Base-by-base conservation (phyloP, 257 asterid genomes). In the Penstemon eatonii region DNA sequence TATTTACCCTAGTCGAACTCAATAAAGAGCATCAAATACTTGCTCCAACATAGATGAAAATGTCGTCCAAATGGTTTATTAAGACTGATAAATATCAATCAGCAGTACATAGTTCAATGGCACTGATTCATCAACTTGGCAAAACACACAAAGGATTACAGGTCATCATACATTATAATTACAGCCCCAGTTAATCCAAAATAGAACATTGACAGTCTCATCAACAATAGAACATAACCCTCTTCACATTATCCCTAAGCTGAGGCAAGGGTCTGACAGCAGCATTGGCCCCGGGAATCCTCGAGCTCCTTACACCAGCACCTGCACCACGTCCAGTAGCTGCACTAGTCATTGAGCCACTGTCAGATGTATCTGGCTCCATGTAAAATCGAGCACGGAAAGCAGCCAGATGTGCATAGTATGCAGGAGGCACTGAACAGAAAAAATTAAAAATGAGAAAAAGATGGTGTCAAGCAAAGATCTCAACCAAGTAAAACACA, bases 321-420 rank as follows among this genome's bases (percentile, higher is more conserved):
- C 71, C 74, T 25, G 69, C 69, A 52, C 78, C 68, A 53, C 73
- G 67, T 25, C 47, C 73, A 51, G 78, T 64, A 40, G 73, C 65
- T 18, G 46, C 71, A 8, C 74, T 71, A 10, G 77, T 56, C 74
- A 71, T 66, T 19, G 81, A 76, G 53, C 81, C 81, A 9, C 81
- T 67, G 39, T 76, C 81, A 1, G 81, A 76, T 15, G 64, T 60
- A 25, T 71, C 80, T 2, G 53, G 65, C 19, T 65, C 80, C 80
- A 70, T 58, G 41, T 76, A 76, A 62, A 59, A 71, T 11, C 81
- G 77, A 60, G 78, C 81, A 44, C 81, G 74, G 51, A 76, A 76
- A 12, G 81, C 78, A 8, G 81, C 81, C 38, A 76, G 66, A 72
- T 76, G 81, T 2, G 81, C 81, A 51, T 76, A 76, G 39, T 76